phyloP scores from a whole-genome alignment of 169 alveolate genomes.

The Neospora caninum region DNA sequence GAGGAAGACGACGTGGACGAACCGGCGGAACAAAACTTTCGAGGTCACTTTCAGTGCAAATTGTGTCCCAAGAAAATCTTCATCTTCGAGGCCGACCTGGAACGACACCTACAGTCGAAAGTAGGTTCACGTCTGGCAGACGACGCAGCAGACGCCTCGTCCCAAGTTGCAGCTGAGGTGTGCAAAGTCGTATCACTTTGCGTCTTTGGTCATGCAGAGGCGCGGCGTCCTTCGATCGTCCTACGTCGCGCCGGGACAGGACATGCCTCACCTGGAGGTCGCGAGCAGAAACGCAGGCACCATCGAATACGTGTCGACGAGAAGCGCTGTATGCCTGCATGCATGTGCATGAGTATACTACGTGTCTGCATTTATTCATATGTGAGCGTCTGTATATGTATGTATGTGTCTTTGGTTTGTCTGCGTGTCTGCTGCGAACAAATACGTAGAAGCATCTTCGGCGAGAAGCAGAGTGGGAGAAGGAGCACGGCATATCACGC shows the following conservation, averaged over 20 bases:
- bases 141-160: background rate
- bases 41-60: conserved; percentile 73
- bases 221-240: no score
- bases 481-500: background rate
- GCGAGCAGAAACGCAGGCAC: no score
- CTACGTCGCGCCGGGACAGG: no score
- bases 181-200: no score
- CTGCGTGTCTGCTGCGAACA: background rate
- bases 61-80: conserved; percentile 71
- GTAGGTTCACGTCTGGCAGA: background rate
- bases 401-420: background rate
- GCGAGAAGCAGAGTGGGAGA: conserved; percentile 39
- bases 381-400: background rate
- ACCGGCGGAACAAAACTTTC: background rate
- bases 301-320: no score
- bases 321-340: no score
- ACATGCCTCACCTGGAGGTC: no score
- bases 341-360: background rate
- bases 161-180: background rate
- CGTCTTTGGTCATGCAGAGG: no score
- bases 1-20: conserved; percentile 9
- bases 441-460: background rate
- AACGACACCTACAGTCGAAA: conserved; percentile 72
- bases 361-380: no score
- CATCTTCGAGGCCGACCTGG: conserved; percentile 72